Base-by-base conservation (phyloP, 2,329 filamentous ascomycete genomes). In the Hypoxylon sp. region DNA sequence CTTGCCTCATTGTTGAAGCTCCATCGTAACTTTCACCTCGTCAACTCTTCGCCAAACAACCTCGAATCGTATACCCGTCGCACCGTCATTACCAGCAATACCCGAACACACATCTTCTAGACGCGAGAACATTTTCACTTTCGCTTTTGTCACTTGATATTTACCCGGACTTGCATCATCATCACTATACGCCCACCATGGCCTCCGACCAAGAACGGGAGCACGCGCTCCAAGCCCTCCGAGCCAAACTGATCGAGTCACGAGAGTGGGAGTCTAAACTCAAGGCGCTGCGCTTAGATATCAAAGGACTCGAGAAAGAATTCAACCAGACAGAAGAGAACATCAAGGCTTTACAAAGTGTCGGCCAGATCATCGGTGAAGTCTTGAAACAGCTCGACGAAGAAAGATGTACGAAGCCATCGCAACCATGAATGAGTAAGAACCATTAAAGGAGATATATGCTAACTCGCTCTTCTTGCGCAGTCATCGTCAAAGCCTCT, bases 231-330 rank as follows among this genome's bases (percentile, higher is more conserved):
- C 85, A 89, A 76, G 87, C 90, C 64, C 95, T 93, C 84, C 93
- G 93, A 78, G 82, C 85, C 67, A 93, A 92, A 83, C 87, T 95
- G 74, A 87, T 97, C 76, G 95, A 99, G 81, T 97, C 96, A 74
- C 89, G 96, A 81, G 96, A 99, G 86, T 98, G 93, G 93, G 96
- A 99, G 81, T 91, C 95, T 54, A 99, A 98, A 86, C 88, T 99
- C 67, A 99, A 98, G 84, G 88, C 91, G 55, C 84, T 99, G 74
- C 92, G 96, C 68, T 84, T 97, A 81, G 96, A 97, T 73, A 97
- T 99, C 80, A 99, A 98, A 84, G 93, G 91, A 64, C 82, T 98
- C 58, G 93, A 97, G 78, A 93, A 92, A 77, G 94, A 98, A 75
- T 99, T 94, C 76, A 95, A 99, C 79, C 89, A 95, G 72, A 98